Conservation (phyloP, 148 eudicot species). For the Fagopyrum tataricum region DNA sequence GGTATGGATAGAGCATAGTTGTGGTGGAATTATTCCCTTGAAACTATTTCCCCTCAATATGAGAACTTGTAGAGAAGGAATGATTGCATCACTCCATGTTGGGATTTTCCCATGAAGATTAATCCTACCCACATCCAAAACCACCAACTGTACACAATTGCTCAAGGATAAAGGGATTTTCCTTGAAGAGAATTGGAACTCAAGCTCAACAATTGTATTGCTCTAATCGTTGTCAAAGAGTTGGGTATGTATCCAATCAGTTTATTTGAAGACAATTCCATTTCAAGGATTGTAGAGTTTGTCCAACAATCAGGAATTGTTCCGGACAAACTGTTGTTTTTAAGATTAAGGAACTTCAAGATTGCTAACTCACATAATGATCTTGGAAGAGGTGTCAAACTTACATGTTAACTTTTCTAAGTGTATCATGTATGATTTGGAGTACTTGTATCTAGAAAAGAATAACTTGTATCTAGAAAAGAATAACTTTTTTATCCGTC, state of each 20-base stretch:
- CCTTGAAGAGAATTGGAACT: constrained; percentile 30
- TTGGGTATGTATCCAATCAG: constrained; percentile 18
- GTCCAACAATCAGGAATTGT: constrained; percentile 13
- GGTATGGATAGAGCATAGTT: constrained; percentile 15
- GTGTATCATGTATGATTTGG: too few species aligned
- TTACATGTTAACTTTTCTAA: too few species aligned
- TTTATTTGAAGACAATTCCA: constrained; percentile 26
- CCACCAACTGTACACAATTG: not conserved
- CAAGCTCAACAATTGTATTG: constrained; percentile 12
- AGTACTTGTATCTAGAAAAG: too few species aligned
- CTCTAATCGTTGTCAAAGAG: constrained; percentile 11
- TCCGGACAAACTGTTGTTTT: constrained; percentile 20
- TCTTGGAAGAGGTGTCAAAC: too few species aligned
- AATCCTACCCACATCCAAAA: constrained; percentile 36
- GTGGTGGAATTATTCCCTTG: constrained; percentile 26
- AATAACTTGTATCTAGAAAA: too few species aligned
- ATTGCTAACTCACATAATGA: not conserved
- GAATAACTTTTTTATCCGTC: too few species aligned
- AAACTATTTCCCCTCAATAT: not conserved
- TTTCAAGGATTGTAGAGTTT: not conserved
- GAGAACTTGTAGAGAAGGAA: constrained; percentile 2
- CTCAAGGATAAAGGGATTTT: not conserved
- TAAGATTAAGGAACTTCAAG: not conserved
- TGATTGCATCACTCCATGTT: constrained; percentile 1
- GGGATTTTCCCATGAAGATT: constrained; percentile 26